Percentiles rank a stretch among this genome's conserved stretches.
Evolutionary conservation across 2,329 filamentous ascomycete species (phyloP).

Genomic region (Colletotrichum sublineola): DNA sequence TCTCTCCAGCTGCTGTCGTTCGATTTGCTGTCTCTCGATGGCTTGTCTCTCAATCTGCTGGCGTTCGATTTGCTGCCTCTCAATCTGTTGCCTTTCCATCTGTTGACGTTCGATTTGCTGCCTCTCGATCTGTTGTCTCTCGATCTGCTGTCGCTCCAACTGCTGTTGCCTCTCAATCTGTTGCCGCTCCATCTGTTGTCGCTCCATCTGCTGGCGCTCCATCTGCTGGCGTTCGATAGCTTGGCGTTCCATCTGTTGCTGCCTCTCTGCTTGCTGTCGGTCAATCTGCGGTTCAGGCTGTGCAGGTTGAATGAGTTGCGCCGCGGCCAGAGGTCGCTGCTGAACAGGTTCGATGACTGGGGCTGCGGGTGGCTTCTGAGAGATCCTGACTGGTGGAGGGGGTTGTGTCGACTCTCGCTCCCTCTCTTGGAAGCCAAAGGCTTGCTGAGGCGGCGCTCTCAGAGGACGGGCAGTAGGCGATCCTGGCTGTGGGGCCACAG

Average conservation of each 20-base stretch:
- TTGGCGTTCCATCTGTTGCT: conserved; percentile 48
- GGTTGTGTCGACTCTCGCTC: conserved; percentile 54
- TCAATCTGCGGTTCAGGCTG: conserved; percentile 49
- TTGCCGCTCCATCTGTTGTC: conserved; percentile 42
- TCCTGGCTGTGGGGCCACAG: conserved; percentile 57
- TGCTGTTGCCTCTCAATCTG: conserved; percentile 38
- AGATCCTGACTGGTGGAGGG: conserved; percentile 55
- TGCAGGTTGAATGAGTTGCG: conserved; percentile 52
- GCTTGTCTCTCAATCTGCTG: conserved; percentile 19
- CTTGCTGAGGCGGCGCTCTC: conserved; percentile 56
- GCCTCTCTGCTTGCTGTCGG: conserved; percentile 47
- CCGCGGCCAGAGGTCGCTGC: conserved; percentile 51
- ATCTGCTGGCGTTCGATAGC: conserved; percentile 42
- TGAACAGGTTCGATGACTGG: conserved; percentile 53
- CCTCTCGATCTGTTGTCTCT: conserved; percentile 43
- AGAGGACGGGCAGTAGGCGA: conserved; percentile 60
- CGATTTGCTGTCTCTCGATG: conserved; percentile 33
- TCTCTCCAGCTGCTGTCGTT: conserved; percentile 46
- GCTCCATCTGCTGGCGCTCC: conserved; percentile 44
- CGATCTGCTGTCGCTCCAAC: conserved; percentile 41
- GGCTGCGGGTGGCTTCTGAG: conserved; percentile 54
- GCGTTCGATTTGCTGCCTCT: conserved; percentile 22
- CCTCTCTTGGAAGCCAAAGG: conserved; percentile 61
- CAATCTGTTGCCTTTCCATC: conserved; percentile 18
- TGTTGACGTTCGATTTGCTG: conserved; percentile 35